Evolutionary conservation across 2,329 filamentous ascomycete species (phyloP).

Genomic region (Cladorrhinum sp.): DNA sequence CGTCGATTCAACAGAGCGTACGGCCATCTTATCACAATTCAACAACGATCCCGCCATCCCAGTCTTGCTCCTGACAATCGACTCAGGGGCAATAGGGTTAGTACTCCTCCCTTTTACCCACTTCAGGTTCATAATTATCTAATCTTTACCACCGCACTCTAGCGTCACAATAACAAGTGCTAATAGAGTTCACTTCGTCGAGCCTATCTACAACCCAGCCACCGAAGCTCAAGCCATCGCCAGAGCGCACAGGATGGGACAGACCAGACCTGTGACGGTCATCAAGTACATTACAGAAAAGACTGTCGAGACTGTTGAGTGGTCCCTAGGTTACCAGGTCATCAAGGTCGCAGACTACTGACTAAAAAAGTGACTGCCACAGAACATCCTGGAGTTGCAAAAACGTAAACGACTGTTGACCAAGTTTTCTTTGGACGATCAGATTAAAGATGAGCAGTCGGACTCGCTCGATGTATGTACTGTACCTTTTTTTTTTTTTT

Average conservation of each 20-base stretch:
- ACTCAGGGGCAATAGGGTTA: background rate
- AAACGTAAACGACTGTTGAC: too few species aligned
- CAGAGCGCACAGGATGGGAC: slow-evolving; percentile 7
- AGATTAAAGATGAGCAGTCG: too few species aligned
- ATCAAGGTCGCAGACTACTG: too few species aligned
- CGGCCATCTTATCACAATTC: background rate
- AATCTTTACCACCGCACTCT: background rate
- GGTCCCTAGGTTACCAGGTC: too few species aligned
- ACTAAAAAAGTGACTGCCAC: too few species aligned
- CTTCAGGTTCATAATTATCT: background rate
- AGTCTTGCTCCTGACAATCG: background rate
- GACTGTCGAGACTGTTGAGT: slow-evolving; percentile 13
- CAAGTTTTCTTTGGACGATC: too few species aligned
- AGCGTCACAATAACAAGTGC: slow-evolving; percentile 26
- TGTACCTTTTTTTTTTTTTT: too few species aligned
- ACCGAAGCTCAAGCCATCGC: slow-evolving; percentile 14
- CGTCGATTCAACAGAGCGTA: background rate
- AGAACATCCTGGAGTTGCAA: too few species aligned
- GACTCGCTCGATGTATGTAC: too few species aligned
- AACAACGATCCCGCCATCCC: background rate
- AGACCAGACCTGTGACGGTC: slow-evolving; percentile 6
- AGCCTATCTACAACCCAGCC: slow-evolving; percentile 13
- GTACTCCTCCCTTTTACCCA: background rate
- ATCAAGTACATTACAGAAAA: slow-evolving; percentile 9
- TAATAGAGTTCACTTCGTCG: slow-evolving; percentile 10